Percentiles rank a stretch among this genome's conserved stretches.
Conservation (phyloP, 768 basidiomycete genomes). For the Dacryopinax primogenitus region DNA sequence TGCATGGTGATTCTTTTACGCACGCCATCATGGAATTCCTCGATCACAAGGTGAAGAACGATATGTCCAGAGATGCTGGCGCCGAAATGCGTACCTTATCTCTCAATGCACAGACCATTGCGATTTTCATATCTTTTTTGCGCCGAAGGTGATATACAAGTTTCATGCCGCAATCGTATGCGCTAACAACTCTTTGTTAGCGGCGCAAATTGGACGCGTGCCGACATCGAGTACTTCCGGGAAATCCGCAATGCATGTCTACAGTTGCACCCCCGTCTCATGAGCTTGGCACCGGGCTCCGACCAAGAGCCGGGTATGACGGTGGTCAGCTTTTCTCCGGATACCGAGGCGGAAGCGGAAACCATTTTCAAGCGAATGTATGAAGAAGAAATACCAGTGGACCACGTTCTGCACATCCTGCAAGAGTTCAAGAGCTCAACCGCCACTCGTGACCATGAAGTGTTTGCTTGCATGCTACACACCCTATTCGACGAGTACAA, state of each 20-base stretch:
- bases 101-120: slow-evolving; percentile 75
- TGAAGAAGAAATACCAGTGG: slow-evolving; percentile 84
- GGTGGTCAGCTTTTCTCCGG: slow-evolving; percentile 74
- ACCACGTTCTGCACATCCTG: slow-evolving; percentile 82
- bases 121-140: slow-evolving; percentile 81
- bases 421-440: slow-evolving; percentile 73
- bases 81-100: slow-evolving; percentile 72
- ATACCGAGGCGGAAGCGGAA: slow-evolving; percentile 88
- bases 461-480: slow-evolving; percentile 99
- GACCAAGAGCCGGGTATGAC: slow-evolving; percentile 85
- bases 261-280: slow-evolving; percentile 89
- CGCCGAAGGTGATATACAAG: slow-evolving; percentile 54
- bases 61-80: slow-evolving; percentile 62
- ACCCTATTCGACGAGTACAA: slow-evolving; percentile 99
- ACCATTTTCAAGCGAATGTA: slow-evolving; percentile 97
- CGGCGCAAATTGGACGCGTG: slow-evolving; percentile 57
- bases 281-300: slow-evolving; percentile 77
- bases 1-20: slow-evolving; percentile 75
- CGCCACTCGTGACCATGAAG: slow-evolving; percentile 77
- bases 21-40: slow-evolving; percentile 78
- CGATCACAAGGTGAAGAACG: slow-evolving; percentile 84
- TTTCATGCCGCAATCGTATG: slow-evolving; percentile 5
- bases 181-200: slow-evolving; percentile 29
- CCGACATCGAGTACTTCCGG: slow-evolving; percentile 72
- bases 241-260: slow-evolving; percentile 87